These are phyloP conservation scores for Epichloe sp. DNA, from an alignment of 2,329 filamentous ascomycete species.

Conservation along the genomic window DNA sequence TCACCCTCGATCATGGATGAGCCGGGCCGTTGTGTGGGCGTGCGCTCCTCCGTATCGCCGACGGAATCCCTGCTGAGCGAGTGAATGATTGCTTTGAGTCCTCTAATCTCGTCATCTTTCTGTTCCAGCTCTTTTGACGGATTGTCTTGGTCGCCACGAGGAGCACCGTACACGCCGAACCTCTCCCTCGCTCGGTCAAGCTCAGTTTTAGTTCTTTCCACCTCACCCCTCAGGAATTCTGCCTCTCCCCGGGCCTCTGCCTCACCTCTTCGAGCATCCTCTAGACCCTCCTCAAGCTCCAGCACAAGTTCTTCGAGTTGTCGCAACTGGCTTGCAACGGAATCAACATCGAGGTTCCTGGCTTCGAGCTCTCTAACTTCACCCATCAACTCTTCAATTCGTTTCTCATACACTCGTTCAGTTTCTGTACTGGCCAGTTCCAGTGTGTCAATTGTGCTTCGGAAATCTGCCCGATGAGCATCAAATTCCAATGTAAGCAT, in stretches of 20 bases:
- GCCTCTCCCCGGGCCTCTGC: slow-evolving; percentile 92
- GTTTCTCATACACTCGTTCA: slow-evolving; percentile 87
- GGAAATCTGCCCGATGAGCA: slow-evolving; percentile 84
- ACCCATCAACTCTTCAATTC: slow-evolving; percentile 72
- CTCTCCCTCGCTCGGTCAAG: slow-evolving; percentile 81
- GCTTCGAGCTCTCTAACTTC: slow-evolving; percentile 76
- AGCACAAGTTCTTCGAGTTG: slow-evolving; percentile 93
- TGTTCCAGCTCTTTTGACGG: slow-evolving; percentile 70
- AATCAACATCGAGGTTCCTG: slow-evolving; percentile 77
- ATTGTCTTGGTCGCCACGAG: slow-evolving; percentile 30
- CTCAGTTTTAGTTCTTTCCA: slow-evolving; percentile 81
- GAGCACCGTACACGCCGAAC: slow-evolving; percentile 28
- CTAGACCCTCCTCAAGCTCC: slow-evolving; percentile 89
- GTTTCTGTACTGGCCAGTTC: slow-evolving; percentile 94
- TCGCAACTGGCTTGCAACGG: slow-evolving; percentile 81
- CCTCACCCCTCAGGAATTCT: slow-evolving; percentile 87
- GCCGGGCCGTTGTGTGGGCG: slow-evolving; percentile 16
- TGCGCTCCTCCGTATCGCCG: slow-evolving; percentile 26
- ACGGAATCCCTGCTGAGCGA: slow-evolving; percentile 70
- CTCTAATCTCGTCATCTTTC: slow-evolving; percentile 93
- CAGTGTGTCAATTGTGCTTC: slow-evolving; percentile 90
- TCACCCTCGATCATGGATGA: slow-evolving; percentile 20
- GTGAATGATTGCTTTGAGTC: slow-evolving; percentile 95
- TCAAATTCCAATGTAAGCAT: slow-evolving; percentile 92
- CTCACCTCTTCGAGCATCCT: slow-evolving; percentile 87